Conservation (phyloP, 352 stramenopile genomes). For the Globisporangium nagaii region DNA sequence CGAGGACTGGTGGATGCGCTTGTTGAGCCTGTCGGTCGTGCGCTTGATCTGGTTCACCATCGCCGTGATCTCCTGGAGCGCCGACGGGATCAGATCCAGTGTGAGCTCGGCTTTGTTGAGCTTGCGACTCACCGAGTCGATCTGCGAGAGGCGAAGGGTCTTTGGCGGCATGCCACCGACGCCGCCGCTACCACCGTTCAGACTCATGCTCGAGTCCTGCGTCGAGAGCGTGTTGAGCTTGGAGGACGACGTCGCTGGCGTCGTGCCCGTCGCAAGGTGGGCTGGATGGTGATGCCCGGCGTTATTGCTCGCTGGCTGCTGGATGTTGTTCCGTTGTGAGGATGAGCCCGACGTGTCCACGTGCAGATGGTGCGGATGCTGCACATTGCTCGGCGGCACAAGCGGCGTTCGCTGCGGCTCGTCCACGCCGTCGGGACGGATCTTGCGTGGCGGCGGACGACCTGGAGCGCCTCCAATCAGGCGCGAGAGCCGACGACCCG, state of each 20-base stretch:
- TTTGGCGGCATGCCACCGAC: too few relatives aligned
- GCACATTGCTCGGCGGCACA: neutral
- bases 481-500: constrained; percentile 19
- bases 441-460: neutral
- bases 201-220: constrained; percentile 1
- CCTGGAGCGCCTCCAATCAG: constrained; percentile 3
- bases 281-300: neutral
- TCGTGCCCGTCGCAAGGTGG: neutral
- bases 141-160: constrained; percentile 20
- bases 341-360: too few relatives aligned
- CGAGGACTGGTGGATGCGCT: constrained; percentile 25
- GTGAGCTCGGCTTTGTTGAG: constrained; percentile 48
- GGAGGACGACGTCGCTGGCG: neutral
- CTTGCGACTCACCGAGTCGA: constrained; percentile 47
- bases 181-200: constrained; percentile 1
- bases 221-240: neutral
- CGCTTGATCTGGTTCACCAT: constrained; percentile 75
- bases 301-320: neutral
- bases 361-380: neutral
- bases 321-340: too few relatives aligned
- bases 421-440: neutral
- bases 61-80: constrained; percentile 55
- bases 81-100: constrained; percentile 41
- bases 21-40: constrained; percentile 51
- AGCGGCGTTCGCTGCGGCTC: neutral